Conservation (phyloP, 2,329 filamentous ascomycete genomes). For the Fusarium tuaranense region DNA sequence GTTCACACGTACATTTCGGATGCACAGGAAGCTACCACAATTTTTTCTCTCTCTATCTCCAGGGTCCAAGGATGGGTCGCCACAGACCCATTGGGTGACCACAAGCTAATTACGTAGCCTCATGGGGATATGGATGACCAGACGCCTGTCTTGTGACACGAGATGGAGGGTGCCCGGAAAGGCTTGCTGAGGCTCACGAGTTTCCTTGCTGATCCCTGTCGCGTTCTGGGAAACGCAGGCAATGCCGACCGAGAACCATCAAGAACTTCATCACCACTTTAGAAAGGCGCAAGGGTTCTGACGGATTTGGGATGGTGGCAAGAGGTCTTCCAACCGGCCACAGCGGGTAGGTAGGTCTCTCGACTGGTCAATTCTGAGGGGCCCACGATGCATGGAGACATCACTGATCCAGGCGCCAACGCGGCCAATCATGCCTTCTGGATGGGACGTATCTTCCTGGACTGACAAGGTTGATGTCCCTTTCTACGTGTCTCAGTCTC, state of each 20-base stretch:
- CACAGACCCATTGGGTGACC: slow-evolving; percentile 2
- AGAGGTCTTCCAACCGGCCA: slow-evolving; percentile 36
- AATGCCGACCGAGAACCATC: slow-evolving; percentile 1
- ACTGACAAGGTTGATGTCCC: slow-evolving; percentile 31
- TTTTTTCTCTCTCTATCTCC: background rate
- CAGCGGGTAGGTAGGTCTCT: slow-evolving; percentile 47
- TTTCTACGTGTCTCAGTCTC: slow-evolving; percentile 31
- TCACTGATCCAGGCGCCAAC: slow-evolving; percentile 50
- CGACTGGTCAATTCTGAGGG: slow-evolving; percentile 38
- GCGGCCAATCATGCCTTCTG: slow-evolving; percentile 47
- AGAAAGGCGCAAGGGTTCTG: slow-evolving; percentile 30
- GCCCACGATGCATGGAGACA: slow-evolving; percentile 43
- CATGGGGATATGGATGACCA: background rate
- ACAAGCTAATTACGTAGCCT: slow-evolving; percentile 9
- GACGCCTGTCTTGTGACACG: slow-evolving; percentile 7
- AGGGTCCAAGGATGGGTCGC: background rate
- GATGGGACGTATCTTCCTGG: slow-evolving; percentile 31
- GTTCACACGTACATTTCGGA: slow-evolving; percentile 20
- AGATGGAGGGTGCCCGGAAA: slow-evolving; percentile 8
- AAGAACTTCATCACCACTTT: background rate
- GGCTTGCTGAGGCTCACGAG: slow-evolving; percentile 3
- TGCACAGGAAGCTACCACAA: slow-evolving; percentile 8
- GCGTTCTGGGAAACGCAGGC: background rate
- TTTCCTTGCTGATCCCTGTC: background rate
- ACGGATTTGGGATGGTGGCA: slow-evolving; percentile 16